phyloP scores from a whole-genome alignment of 768 basidiomycete genomes.

The Podaxis mareebaensis region DNA sequence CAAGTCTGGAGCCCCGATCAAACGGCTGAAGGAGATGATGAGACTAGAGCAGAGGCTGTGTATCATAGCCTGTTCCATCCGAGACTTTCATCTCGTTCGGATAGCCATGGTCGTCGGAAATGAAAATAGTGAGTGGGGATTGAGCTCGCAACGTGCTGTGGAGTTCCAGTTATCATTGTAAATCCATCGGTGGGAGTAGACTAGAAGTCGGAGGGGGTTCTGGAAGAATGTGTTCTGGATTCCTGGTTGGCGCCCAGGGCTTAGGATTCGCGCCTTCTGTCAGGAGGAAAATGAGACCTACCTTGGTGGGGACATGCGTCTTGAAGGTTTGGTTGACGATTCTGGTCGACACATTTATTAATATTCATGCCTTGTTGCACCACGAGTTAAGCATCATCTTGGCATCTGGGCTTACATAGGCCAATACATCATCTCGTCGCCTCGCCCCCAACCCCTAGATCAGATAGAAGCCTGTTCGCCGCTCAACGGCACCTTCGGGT shows the following conservation, averaged over 20 bases:
- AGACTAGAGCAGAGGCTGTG: neutral
- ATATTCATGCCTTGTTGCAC: neutral
- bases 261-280: too few relatives aligned
- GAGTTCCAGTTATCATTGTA: neutral
- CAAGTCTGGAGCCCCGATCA: neutral
- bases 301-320: neutral
- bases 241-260: neutral
- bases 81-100: neutral
- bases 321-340: neutral
- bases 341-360: neutral
- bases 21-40: neutral
- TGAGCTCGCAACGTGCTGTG: neutral
- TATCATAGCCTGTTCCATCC: neutral
- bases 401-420: neutral
- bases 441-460: neutral
- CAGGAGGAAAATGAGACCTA: neutral
- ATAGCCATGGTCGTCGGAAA: neutral
- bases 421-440: neutral
- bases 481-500: neutral
- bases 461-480: neutral
- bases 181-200: neutral
- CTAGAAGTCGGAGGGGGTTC: neutral
- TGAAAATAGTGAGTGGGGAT: neutral
- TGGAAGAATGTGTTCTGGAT: neutral
- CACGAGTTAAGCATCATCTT: neutral